A percentile compares a stretch with the other conserved stretches of the same genome.
These are phyloP conservation scores for Calonectria multiphialidica DNA, from an alignment of 2,329 filamentous ascomycete species.

Conservation along the genomic window DNA sequence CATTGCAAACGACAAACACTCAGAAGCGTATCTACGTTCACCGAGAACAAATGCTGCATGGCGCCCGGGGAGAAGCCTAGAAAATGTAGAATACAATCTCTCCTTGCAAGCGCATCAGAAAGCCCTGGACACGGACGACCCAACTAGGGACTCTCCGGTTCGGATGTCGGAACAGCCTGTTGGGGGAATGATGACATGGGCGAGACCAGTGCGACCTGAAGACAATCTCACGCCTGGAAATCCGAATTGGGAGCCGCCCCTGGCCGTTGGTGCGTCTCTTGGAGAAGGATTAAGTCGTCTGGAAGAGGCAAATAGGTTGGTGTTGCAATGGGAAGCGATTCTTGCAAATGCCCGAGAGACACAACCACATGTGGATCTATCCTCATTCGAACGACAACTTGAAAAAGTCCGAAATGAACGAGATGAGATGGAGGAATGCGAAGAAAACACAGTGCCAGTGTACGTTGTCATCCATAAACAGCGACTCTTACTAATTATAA, in stretches of 20 bases:
- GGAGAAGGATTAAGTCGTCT: conserved; percentile 38
- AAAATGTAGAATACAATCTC: conserved; percentile 37
- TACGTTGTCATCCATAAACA: conserved; percentile 19
- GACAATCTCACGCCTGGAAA: not conserved
- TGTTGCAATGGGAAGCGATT: conserved; percentile 43
- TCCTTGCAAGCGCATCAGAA: conserved; percentile 17
- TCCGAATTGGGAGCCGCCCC: conserved; percentile 36
- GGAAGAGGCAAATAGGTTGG: conserved; percentile 37
- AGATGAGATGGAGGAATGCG: conserved; percentile 34
- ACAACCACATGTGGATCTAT: conserved; percentile 37
- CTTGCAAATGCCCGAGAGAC: conserved; percentile 31
- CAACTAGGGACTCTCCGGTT: not conserved
- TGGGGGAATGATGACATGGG: not conserved
- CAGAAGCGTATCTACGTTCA: not conserved
- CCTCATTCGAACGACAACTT: conserved; percentile 32
- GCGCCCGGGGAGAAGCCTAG: conserved; percentile 35
- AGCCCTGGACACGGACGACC: not conserved
- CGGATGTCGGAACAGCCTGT: not conserved
- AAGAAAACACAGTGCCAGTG: conserved; percentile 39
- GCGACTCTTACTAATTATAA: conserved; percentile 7
- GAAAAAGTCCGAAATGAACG: conserved; percentile 24
- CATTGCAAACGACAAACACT: not conserved
- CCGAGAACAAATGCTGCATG: not conserved
- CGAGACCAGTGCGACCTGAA: not conserved
- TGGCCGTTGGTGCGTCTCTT: conserved; percentile 37